Evolutionary conservation across 305 asterid species (phyloP).

Genomic region (Fraxinus platypoda): DNA sequence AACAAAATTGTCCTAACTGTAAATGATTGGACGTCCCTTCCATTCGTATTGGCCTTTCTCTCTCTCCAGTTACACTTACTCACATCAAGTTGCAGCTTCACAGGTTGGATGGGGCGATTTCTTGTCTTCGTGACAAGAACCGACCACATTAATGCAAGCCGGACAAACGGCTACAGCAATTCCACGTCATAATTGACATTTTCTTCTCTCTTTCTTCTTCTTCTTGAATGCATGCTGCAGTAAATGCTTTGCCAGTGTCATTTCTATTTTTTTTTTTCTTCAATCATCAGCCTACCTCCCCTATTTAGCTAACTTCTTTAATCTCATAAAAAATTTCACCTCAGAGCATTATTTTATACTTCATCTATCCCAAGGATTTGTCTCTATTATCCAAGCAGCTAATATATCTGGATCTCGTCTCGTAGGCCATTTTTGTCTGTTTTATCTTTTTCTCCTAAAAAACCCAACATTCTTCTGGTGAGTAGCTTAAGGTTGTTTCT

Average conservation of each 20-base stretch:
- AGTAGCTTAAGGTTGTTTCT: conserved; percentile 21
- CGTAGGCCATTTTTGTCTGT: background rate
- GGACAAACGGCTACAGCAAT: conserved; percentile 14
- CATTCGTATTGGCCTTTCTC: background rate
- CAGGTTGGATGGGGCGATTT: background rate
- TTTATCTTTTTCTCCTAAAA: conserved; percentile 4
- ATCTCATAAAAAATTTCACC: background rate
- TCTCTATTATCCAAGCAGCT: conserved; percentile 17
- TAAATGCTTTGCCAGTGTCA: conserved; percentile 28
- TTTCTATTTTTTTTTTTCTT: conserved; percentile 19
- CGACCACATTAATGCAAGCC: conserved; percentile 24
- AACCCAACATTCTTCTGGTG: conserved; percentile 28
- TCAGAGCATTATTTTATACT: background rate
- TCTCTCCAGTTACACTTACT: background rate
- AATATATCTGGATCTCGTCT: background rate
- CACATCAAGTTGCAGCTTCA: background rate
- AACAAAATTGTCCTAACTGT: background rate
- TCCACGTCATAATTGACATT: background rate
- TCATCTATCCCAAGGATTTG: conserved; percentile 18
- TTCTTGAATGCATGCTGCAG: conserved; percentile 28
- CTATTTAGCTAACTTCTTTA: conserved; percentile 6
- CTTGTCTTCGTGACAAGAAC: background rate
- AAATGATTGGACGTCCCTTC: background rate
- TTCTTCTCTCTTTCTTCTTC: background rate
- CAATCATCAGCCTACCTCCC: conserved; percentile 30